phyloP scores from a whole-genome alignment of 2,329 filamentous ascomycete genomes.

The Fusarium fujikuroi region DNA sequence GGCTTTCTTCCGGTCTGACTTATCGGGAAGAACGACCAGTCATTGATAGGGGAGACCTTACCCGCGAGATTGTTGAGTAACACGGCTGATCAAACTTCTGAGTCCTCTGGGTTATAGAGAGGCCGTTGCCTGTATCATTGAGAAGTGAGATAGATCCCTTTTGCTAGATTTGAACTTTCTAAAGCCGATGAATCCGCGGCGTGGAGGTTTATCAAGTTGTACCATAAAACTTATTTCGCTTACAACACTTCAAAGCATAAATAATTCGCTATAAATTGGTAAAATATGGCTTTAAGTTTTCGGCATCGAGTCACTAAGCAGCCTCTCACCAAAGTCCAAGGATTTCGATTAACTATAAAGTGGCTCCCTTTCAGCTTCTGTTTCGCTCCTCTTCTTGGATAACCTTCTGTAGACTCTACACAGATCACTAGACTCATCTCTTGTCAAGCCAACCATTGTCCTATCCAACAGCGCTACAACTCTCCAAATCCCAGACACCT shows the following conservation, averaged over 20 bases:
- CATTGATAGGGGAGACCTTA: not conserved
- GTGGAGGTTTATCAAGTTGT: not conserved
- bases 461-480: no score
- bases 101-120: rapidly evolving
- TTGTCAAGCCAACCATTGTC: not conserved
- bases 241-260: not conserved
- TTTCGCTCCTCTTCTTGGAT: not conserved
- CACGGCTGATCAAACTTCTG: rapidly evolving
- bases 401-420: not conserved
- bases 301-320: not conserved
- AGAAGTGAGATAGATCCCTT: rapidly evolving
- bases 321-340: rapidly evolving
- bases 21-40: not conserved
- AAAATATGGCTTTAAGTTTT: no score
- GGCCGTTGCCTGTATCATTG: rapidly evolving
- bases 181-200: no score
- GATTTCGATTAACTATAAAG: not conserved
- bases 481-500: not conserved
- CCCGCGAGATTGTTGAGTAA: not conserved
- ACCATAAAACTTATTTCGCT: not conserved
- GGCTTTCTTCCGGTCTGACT: not conserved
- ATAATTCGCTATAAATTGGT: no score
- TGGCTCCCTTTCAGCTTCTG: rapidly evolving
- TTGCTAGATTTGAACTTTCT: not conserved
- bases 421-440: no score